Evolutionary conservation across 1,139 yeast species (phyloP).

Genomic region (Saccharomyces hybrid): DNA sequence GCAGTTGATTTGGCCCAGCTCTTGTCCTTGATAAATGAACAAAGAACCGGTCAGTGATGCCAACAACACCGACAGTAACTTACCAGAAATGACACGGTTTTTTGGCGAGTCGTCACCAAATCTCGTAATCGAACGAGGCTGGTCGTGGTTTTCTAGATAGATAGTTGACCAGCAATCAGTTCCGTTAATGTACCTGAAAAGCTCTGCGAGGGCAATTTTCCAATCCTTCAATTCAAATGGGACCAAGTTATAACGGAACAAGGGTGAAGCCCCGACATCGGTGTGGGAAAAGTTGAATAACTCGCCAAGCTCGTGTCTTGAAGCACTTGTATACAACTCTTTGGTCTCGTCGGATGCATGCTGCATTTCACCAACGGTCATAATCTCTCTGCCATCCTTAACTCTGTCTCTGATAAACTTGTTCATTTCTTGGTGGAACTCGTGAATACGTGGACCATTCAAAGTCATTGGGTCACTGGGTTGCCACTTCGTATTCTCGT

Average conservation of each 20-base stretch:
- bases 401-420: slow-evolving; percentile 28
- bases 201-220: slow-evolving; percentile 37
- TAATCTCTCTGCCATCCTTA: slow-evolving; percentile 42
- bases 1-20: slow-evolving; percentile 49
- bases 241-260: slow-evolving; percentile 34
- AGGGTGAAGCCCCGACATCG: slow-evolving; percentile 37
- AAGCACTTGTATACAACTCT: slow-evolving; percentile 43
- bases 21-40: slow-evolving; percentile 55
- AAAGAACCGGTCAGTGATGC: slow-evolving; percentile 48
- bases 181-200: slow-evolving; percentile 37
- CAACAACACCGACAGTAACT: slow-evolving; percentile 19
- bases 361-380: slow-evolving; percentile 55
- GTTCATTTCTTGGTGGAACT: slow-evolving; percentile 49
- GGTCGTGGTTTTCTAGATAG: slow-evolving; percentile 54
- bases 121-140: slow-evolving; percentile 46
- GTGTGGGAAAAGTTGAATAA: slow-evolving; percentile 44
- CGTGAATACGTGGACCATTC: slow-evolving; percentile 50
- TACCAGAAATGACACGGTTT: slow-evolving; percentile 37
- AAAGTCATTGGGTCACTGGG: slow-evolving; percentile 33
- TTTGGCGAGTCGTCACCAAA: slow-evolving; percentile 41
- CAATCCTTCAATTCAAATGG: slow-evolving; percentile 39
- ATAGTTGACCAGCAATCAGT: slow-evolving; percentile 57
- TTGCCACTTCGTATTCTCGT: slow-evolving; percentile 37
- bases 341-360: slow-evolving; percentile 38
- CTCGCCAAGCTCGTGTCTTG: slow-evolving; percentile 45